Evolutionary conservation across 176 grass and related monocot species (phyloP).

Genomic region (Cenchrus americanus): DNA sequence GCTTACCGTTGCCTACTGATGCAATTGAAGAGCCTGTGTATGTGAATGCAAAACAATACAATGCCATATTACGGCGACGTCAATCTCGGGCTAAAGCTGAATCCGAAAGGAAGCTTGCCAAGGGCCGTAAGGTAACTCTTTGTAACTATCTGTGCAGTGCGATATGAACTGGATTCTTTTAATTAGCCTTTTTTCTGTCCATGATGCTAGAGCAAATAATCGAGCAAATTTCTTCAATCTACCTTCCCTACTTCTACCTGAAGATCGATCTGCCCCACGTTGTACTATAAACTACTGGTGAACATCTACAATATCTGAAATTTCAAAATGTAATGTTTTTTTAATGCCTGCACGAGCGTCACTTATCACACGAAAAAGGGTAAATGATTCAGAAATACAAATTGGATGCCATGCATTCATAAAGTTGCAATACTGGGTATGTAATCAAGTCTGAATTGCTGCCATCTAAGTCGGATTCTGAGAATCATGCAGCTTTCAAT

Average conservation of each 20-base stretch:
- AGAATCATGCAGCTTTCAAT: background rate
- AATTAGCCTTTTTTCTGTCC: slow-evolving; percentile 40
- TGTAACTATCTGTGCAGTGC: background rate
- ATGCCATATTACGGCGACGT: slow-evolving; percentile 77
- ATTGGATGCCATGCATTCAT: background rate
- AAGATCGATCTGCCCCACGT: slow-evolving; percentile 40
- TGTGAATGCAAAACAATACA: slow-evolving; percentile 88
- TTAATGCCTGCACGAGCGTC: background rate
- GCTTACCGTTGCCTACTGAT: slow-evolving; percentile 73
- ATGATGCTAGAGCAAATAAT: slow-evolving; percentile 48
- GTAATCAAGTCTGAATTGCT: background rate
- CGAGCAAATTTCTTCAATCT: slow-evolving; percentile 44
- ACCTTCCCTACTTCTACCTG: slow-evolving; percentile 27
- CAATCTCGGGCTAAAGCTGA: slow-evolving; percentile 91
- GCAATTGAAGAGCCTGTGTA: slow-evolving; percentile 86
- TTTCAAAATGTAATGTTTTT: slow-evolving; percentile 31
- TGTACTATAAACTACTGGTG: slow-evolving; percentile 42
- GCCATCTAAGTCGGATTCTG: background rate
- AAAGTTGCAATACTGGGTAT: slow-evolving; percentile 12
- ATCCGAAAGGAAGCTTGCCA: slow-evolving; percentile 76
- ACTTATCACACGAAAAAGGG: slow-evolving; percentile 30
- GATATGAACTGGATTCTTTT: slow-evolving; percentile 15
- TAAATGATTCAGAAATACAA: slow-evolving; percentile 39
- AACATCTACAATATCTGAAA: slow-evolving; percentile 32
- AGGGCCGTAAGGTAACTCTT: slow-evolving; percentile 73